Percentiles rank a stretch among this genome's conserved stretches.
Evolutionary conservation across 208 protist genomes (phyloP).

Genomic region (Porcisia deanei): DNA sequence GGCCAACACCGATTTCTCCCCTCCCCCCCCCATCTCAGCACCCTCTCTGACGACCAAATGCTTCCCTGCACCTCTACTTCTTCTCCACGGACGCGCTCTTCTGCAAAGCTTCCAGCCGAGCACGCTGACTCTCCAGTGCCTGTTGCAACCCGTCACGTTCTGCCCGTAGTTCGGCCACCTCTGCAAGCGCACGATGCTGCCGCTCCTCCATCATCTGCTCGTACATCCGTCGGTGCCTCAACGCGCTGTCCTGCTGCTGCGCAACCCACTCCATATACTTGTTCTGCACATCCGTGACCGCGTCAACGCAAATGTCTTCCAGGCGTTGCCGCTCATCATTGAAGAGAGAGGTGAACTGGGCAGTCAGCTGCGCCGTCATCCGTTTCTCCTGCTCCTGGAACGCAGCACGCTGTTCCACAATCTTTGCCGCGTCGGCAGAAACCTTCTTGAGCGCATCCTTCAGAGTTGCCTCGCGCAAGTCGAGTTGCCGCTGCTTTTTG

Average conservation of each 20-base stretch:
- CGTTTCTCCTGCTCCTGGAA: slow-evolving; percentile 48
- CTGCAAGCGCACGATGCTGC: slow-evolving; percentile 11
- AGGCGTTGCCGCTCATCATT: slow-evolving; percentile 42
- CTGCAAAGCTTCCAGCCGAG: neutral
- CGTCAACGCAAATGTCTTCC: slow-evolving; percentile 27
- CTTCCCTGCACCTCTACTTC: neutral
- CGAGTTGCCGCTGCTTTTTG: slow-evolving; percentile 48
- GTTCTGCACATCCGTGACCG: slow-evolving; percentile 27
- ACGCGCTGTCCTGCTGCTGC: slow-evolving; percentile 20
- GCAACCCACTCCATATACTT: slow-evolving; percentile 18
- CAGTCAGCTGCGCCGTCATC: slow-evolving; percentile 27
- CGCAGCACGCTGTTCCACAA: slow-evolving; percentile 44
- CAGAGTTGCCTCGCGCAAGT: slow-evolving; percentile 60
- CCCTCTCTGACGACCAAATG: neutral
- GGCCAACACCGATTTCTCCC: neutral
- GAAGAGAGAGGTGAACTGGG: slow-evolving; percentile 38
- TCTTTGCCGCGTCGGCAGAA: slow-evolving; percentile 42
- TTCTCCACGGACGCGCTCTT: neutral
- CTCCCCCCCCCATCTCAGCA: too few relatives aligned
- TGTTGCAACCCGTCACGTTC: slow-evolving; percentile 22
- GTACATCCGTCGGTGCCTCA: slow-evolving; percentile 17
- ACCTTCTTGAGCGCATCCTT: slow-evolving; percentile 72
- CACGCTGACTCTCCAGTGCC: slow-evolving; percentile 4
- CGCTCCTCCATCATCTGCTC: slow-evolving; percentile 31
- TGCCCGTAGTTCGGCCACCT: slow-evolving; percentile 17